Base-by-base conservation (phyloP, 2,329 filamentous ascomycete species). In the Davidsoniella neocaledoniae region DNA sequence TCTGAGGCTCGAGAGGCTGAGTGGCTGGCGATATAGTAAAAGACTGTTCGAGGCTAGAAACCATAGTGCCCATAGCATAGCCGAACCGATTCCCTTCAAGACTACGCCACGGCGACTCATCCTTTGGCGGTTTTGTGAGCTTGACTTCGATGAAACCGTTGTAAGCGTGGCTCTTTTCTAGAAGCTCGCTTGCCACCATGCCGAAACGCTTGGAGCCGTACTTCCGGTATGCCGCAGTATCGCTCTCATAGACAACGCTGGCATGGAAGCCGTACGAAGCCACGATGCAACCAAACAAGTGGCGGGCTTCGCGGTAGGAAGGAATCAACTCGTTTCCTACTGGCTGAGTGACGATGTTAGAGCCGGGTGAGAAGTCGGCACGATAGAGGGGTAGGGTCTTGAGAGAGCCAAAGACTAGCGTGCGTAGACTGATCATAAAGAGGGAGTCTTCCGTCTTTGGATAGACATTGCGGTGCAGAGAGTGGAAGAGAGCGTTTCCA, bases 181-280 rank as follows among this genome's bases (percentile, higher is more conserved):
- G 65, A 6, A 90, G 73, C 57, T 86, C 79, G 48, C 78, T 73
- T 0, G 86, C 88, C 0, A 86, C 87, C 76, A 94, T 86, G 51
- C 79, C 74, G 65, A 96, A 96, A 17, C 90, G 74, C 60, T 82
- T 76, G 29, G 72, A 70, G 10, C 90, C 90, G 58, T 83, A 80
- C 56, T 77, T 75, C 54, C 90, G 81, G 63, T 90, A 90, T 55
- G 78, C 81, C 0, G 76, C 69, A 0, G 88, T 93, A 63, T 96
- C 90, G 63, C 84, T 91, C 66, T 95, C 87, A 57, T 85, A 87
- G 19, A 96, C 86, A 3, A 96, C 72, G 40, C 81, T 79, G 26
- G 88, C 85, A 60, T 96, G 90, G 59, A 96, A 78, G 17, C 84
- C 90, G 74, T 93, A 94, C 62, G 83, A 91, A 42, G 81, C 81